Evolutionary conservation across 2,329 filamentous ascomycete species (phyloP).

Genomic region (Alternaria gaisen): DNA sequence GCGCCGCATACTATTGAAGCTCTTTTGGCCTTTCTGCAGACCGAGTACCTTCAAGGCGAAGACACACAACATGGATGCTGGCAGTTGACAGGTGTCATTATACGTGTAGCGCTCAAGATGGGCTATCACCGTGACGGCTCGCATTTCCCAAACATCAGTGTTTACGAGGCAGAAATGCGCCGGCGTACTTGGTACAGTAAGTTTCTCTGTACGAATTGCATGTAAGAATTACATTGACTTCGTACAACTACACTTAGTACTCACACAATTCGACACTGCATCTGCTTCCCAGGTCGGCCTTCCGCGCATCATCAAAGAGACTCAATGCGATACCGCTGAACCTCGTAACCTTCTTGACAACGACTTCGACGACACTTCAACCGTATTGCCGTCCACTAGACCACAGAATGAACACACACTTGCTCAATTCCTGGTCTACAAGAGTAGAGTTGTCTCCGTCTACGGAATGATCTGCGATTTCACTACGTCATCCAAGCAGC

Average conservation of each 20-base stretch:
- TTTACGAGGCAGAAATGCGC: constrained; percentile 1
- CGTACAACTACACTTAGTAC: background rate
- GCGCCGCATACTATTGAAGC: background rate
- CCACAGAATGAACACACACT: background rate
- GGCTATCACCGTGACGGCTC: constrained; percentile 1
- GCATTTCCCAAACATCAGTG: background rate
- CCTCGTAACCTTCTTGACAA: background rate
- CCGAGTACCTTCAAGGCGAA: background rate
- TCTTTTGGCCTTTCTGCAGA: background rate
- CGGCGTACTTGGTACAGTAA: background rate
- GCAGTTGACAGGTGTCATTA: background rate
- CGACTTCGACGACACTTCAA: background rate
- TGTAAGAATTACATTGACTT: too few relatives aligned
- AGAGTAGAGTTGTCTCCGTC: background rate
- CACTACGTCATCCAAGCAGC: constrained; percentile 1
- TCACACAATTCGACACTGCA: background rate
- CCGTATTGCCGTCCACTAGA: background rate
- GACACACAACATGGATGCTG: background rate
- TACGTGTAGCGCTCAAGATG: constrained; percentile 1
- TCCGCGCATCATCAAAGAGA: constrained; percentile 1
- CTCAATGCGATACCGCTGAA: background rate
- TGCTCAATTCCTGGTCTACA: background rate
- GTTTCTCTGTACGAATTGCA: too few relatives aligned
- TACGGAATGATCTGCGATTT: constrained; percentile 4
- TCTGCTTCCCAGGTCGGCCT: constrained; percentile 1